Evolutionary conservation across 495 filamentous ascomycete species (phyloP).

Genomic region (Hypoxylon crocopeplum): DNA sequence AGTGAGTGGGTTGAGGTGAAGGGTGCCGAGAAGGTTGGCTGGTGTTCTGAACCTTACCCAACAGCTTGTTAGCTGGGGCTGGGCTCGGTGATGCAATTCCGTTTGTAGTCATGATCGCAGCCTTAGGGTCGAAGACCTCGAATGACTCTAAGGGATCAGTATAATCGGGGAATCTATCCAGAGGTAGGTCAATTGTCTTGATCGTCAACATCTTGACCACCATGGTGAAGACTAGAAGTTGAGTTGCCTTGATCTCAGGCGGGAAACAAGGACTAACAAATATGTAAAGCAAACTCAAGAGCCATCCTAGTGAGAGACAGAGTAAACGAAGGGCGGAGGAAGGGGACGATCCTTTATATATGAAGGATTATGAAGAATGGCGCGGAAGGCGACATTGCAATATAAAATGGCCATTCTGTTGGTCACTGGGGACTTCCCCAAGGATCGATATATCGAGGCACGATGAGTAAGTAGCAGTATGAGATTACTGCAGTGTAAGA

Average conservation of each 20-base stretch:
- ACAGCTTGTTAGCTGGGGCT: conserved; percentile 43
- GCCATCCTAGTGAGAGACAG: conserved; percentile 5
- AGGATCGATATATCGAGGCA: conserved; percentile 11
- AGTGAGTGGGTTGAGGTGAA: conserved; percentile 89
- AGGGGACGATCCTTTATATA: conserved; percentile 9
- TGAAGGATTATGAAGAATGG: conserved; percentile 1
- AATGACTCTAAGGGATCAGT: conserved; percentile 47
- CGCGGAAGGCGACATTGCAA: conserved; percentile 22
- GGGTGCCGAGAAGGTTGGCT: conserved; percentile 59
- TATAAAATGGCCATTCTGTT: conserved; percentile 6
- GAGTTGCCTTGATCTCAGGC: background rate
- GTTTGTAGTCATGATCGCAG: conserved; percentile 38
- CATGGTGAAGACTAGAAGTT: conserved; percentile 21
- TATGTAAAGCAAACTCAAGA: background rate
- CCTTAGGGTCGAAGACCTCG: conserved; percentile 22
- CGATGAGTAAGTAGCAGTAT: conserved; percentile 1
- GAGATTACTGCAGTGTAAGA: conserved; percentile 1
- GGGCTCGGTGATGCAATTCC: conserved; percentile 20
- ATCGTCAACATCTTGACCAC: conserved; percentile 46
- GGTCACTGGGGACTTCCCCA: conserved; percentile 9
- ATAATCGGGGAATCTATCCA: conserved; percentile 49
- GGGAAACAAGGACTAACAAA: conserved; percentile 1
- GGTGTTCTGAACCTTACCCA: conserved; percentile 43
- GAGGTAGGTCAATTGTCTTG: conserved; percentile 51
- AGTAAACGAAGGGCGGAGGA: background rate